Evolutionary conservation across 176 grass and related monocot species (phyloP).

Genomic region (Oryza longistaminata): DNA sequence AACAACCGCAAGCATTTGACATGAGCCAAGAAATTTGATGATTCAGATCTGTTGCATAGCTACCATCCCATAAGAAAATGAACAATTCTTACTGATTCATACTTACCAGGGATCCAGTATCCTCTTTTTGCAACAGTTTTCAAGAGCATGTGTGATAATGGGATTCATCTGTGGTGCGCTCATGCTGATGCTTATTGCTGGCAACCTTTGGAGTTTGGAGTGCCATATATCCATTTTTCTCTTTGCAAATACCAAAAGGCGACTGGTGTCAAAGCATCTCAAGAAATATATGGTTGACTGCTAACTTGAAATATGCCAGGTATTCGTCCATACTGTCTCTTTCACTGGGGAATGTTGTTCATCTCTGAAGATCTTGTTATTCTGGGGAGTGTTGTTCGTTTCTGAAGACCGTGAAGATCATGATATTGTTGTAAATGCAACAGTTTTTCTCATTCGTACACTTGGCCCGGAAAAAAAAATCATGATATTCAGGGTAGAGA

Average conservation of each 20-base stretch:
- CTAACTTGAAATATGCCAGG: background rate
- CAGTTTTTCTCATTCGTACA: no score
- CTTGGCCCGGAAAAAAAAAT: no score
- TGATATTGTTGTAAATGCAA: no score
- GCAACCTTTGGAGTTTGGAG: background rate
- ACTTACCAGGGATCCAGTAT: background rate
- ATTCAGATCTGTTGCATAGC: background rate
- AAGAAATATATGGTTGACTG: background rate
- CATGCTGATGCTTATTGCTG: background rate
- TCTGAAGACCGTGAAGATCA: no score
- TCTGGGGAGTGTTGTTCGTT: no score
- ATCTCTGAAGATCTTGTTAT: background rate
- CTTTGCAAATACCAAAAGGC: background rate
- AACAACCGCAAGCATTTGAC: constrained; percentile 44
- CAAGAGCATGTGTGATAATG: background rate
- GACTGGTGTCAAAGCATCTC: background rate
- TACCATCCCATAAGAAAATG: background rate
- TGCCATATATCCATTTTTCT: background rate
- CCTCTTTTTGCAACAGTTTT: background rate
- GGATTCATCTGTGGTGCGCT: background rate
- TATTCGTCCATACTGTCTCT: background rate
- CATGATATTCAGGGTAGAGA: background rate
- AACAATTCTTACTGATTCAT: background rate
- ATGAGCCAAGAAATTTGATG: constrained; percentile 89
- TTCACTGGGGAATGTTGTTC: background rate